Conservation (phyloP, 805 yeast species). For the Candida krabiensis region DNA sequence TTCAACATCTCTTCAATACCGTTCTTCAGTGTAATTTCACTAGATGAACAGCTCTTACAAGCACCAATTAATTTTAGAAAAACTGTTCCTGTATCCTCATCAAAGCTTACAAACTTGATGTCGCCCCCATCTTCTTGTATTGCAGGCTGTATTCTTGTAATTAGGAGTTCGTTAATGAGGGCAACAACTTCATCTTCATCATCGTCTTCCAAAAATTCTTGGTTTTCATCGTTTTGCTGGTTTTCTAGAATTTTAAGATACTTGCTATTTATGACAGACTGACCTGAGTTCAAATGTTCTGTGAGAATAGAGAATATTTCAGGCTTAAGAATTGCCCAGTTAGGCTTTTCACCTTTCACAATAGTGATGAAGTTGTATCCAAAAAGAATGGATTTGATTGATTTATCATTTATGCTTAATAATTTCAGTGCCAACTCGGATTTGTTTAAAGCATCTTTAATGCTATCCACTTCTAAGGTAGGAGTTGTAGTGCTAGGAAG, state of each 20-base stretch:
- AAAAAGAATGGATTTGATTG: conserved; percentile 72
- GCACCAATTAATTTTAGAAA: conserved; percentile 92
- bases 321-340: conserved; percentile 65
- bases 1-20: conserved; percentile 98
- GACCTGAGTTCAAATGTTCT: conserved; percentile 54
- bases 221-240: conserved; percentile 36
- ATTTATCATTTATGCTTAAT: conserved; percentile 62
- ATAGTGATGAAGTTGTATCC: conserved; percentile 85
- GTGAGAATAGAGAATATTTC: conserved; percentile 62
- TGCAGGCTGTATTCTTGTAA: conserved; percentile 95
- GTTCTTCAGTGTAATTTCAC: conserved; percentile 87
- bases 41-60: conserved; percentile 88
- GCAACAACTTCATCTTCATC: conserved; percentile 79
- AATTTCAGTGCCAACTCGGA: conserved; percentile 79
- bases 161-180: conserved; percentile 88
- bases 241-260: conserved; percentile 28
- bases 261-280: conserved; percentile 50
- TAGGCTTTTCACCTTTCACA: conserved; percentile 47
- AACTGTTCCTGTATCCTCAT: conserved; percentile 83
- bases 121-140: conserved; percentile 99
- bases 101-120: conserved; percentile 82
- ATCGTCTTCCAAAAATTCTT: conserved; percentile 49
- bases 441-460: conserved; percentile 65
- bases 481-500: conserved; percentile 53
- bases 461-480: conserved; percentile 71